Conservation (phyloP, 176 grass and related monocot species). For the Ensete glaucum region DNA sequence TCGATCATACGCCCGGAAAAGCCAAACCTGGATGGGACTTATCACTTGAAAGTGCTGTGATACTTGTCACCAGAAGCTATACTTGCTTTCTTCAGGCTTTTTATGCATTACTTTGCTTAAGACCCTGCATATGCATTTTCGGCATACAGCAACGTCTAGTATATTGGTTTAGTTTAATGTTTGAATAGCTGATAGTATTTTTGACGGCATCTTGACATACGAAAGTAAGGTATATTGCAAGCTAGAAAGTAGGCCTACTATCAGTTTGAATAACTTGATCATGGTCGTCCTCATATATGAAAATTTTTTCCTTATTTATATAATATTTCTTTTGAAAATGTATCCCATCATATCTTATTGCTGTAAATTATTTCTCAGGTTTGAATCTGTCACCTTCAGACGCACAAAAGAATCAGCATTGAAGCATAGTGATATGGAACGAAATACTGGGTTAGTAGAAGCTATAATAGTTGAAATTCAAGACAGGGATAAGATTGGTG, state of each 20-base stretch:
- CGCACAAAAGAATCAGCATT: slow-evolving; percentile 57
- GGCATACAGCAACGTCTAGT: background rate
- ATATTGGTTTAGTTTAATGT: background rate
- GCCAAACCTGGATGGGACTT: too few relatives aligned
- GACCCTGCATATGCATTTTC: background rate
- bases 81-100: background rate
- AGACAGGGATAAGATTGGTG: slow-evolving; percentile 92
- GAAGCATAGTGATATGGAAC: slow-evolving; percentile 66
- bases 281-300: background rate
- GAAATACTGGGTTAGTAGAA: slow-evolving; percentile 87
- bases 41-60: too few relatives aligned
- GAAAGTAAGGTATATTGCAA: background rate
- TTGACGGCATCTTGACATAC: background rate
- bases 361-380: slow-evolving; percentile 44
- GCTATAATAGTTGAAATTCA: slow-evolving; percentile 96
- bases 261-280: background rate
- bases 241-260: background rate
- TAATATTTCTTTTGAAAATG: background rate
- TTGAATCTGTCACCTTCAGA: slow-evolving; percentile 69
- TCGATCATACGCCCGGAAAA: too few relatives aligned
- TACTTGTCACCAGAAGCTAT: too few relatives aligned
- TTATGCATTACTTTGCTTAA: background rate
- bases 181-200: background rate
- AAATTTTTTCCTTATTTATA: background rate
- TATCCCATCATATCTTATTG: background rate